Conservation (phyloP, 23 red algal genomes). For the Chondrus crispus region DNA sequence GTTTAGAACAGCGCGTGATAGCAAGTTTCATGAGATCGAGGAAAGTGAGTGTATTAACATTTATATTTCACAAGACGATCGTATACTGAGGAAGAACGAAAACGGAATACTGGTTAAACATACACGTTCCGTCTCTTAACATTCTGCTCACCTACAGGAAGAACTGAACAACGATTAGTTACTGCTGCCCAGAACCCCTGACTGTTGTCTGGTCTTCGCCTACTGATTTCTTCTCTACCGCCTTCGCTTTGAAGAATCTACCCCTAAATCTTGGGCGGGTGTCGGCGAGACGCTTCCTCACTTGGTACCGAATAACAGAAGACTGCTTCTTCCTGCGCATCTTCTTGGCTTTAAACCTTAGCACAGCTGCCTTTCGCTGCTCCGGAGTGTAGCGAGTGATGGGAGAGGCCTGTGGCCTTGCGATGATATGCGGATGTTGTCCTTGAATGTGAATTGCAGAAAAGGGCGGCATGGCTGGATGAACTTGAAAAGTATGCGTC, state of each 20-base stretch:
- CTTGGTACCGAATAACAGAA: conserved; percentile 63
- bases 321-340: conserved; percentile 8
- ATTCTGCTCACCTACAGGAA: too few species aligned
- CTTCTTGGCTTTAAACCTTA: background rate
- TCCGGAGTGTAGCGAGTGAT: background rate
- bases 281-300: conserved; percentile 69
- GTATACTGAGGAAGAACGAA: too few species aligned
- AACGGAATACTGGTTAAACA: too few species aligned
- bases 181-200: too few species aligned
- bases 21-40: too few species aligned
- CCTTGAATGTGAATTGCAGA: background rate
- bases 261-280: conserved; percentile 58
- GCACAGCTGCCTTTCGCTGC: background rate
- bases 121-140: too few species aligned
- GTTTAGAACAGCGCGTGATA: too few species aligned
- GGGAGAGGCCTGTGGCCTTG: too few species aligned
- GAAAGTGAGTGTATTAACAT: too few species aligned
- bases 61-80: too few species aligned
- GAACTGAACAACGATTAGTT: too few species aligned
- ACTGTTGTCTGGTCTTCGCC: too few species aligned
- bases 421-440: background rate
- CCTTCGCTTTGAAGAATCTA: conserved; percentile 56
- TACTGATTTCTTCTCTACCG: background rate
- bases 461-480: background rate
- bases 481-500: background rate